These are phyloP conservation scores for Ormosia semicastrata DNA, from an alignment of 306 rosid species.

Conservation along the genomic window DNA sequence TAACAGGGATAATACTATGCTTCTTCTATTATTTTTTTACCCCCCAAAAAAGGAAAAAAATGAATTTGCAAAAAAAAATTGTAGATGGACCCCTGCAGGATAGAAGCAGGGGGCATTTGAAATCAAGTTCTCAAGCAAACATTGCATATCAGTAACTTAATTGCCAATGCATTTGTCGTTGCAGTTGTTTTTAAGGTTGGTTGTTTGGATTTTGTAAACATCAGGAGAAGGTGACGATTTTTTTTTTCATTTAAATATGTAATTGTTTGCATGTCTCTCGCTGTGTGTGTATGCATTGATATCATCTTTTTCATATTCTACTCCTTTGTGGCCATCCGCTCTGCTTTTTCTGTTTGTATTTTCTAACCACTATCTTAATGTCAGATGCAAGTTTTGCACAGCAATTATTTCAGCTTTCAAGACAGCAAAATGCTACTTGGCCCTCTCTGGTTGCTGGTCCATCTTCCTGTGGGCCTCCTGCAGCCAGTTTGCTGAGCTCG, in stretches of 20 bases:
- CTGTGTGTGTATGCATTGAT: not conserved
- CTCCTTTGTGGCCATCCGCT: not conserved
- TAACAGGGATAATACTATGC: not conserved
- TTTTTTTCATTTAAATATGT: not conserved
- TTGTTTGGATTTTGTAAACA: not conserved
- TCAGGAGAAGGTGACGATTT: not conserved
- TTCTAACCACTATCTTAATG: slow-evolving; percentile 24
- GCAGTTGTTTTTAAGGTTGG: not conserved
- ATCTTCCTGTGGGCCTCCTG: slow-evolving; percentile 32
- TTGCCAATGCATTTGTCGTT: not conserved
- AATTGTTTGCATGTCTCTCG: not conserved
- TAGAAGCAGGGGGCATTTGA: not conserved
- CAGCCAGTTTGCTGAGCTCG: slow-evolving; percentile 27
- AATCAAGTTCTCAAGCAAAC: not conserved
- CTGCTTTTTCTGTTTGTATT: not conserved
- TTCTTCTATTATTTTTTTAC: not conserved
- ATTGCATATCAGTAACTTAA: not conserved
- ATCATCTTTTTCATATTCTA: not conserved
- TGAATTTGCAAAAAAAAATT: not conserved
- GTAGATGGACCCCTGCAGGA: not conserved
- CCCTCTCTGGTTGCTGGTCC: slow-evolving; percentile 30
- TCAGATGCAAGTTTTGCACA: slow-evolving; percentile 54
- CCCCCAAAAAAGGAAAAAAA: not conserved
- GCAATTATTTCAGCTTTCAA: slow-evolving; percentile 40
- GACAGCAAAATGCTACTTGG: slow-evolving; percentile 41